A percentile compares a stretch with the other conserved stretches of the same genome.
Evolutionary conservation across 2,329 filamentous ascomycete genomes (phyloP).

Genomic region (Aspergillus amoenus): DNA sequence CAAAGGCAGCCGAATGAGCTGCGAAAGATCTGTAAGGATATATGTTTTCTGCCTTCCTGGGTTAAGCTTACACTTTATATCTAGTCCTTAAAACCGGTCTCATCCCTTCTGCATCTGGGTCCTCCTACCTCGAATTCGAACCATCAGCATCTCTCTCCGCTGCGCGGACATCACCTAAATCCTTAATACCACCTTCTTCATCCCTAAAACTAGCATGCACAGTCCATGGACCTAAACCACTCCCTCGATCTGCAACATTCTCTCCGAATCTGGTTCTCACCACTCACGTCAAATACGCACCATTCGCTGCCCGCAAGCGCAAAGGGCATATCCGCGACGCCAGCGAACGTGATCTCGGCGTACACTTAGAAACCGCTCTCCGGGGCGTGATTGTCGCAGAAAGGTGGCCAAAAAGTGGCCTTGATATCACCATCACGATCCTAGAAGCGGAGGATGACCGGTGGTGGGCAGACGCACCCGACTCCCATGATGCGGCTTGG

Average conservation of each 20-base stretch:
- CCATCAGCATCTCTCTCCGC: conserved; percentile 47
- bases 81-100: conserved; percentile 86
- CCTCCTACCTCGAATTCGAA: conserved; percentile 64
- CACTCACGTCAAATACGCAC: conserved; percentile 94
- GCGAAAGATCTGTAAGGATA: conserved; percentile 76
- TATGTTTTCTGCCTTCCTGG: not conserved
- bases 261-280: conserved; percentile 88
- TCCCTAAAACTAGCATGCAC: conserved; percentile 90
- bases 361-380: conserved; percentile 87
- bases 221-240: conserved; percentile 86
- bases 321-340: conserved; percentile 84
- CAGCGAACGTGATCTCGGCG: conserved; percentile 82
- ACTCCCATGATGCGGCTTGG: conserved; percentile 64
- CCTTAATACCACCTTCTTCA: conserved; percentile 55
- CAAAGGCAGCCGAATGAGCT: conserved; percentile 67
- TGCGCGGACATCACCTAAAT: conserved; percentile 43
- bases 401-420: conserved; percentile 95
- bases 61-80: conserved; percentile 18
- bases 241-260: conserved; percentile 87
- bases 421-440: conserved; percentile 92
- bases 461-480: conserved; percentile 59
- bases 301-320: conserved; percentile 81
- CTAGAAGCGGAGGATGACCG: conserved; percentile 87
- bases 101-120: conserved; percentile 89
- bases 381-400: conserved; percentile 88